phyloP scores from a whole-genome alignment of 371 early-diverging fungal species.

The Mortierella sp. region DNA sequence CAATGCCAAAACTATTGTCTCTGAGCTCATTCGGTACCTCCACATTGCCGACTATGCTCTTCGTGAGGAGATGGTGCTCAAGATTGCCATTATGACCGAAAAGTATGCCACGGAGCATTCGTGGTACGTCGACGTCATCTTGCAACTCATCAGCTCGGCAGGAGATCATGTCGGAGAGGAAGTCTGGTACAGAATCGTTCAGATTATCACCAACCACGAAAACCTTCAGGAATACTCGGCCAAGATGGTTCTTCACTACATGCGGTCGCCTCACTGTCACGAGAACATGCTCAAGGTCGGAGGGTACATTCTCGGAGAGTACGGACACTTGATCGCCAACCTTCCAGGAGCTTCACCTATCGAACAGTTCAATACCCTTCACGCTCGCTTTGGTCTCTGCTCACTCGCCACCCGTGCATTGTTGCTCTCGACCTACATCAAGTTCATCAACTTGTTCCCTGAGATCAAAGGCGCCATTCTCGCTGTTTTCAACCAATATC shows the following conservation, averaged over 20 bases:
- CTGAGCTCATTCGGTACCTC: constrained; percentile 91
- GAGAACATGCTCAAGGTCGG: constrained; percentile 96
- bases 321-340: constrained; percentile 95
- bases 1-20: constrained; percentile 90
- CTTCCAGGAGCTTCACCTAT: constrained; percentile 85
- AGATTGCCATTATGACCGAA: constrained; percentile 98
- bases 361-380: constrained; percentile 94
- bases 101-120: constrained; percentile 96
- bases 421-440: constrained; percentile 92
- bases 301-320: constrained; percentile 97
- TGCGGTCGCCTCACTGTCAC: constrained; percentile 90
- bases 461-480: constrained; percentile 93
- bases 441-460: constrained; percentile 96
- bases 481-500: constrained; percentile 87
- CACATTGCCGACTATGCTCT: constrained; percentile 91
- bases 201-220: constrained; percentile 94
- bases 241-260: constrained; percentile 83
- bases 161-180: constrained; percentile 97
- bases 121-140: constrained; percentile 98
- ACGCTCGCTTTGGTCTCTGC: constrained; percentile 88
- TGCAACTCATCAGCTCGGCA: constrained; percentile 94
- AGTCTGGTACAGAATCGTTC: constrained; percentile 97
- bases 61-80: constrained; percentile 97
- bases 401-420: constrained; percentile 86
- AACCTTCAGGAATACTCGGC: constrained; percentile 95